Percentiles rank a stretch among this genome's conserved stretches.
Conservation (phyloP, 2,329 filamentous ascomycete species). For the Aschersonia sp. region DNA sequence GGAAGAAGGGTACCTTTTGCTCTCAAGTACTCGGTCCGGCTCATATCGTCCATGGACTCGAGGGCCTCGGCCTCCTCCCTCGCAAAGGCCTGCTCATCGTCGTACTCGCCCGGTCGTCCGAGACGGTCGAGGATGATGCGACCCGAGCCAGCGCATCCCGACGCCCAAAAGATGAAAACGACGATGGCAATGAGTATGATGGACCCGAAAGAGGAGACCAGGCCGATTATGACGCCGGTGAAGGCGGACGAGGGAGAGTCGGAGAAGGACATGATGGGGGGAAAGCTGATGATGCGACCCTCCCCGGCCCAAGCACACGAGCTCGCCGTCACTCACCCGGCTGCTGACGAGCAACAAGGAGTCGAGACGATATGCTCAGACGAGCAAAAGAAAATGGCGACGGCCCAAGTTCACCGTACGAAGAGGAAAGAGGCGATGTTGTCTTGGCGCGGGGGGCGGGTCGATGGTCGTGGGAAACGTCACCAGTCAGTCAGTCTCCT, state of each 20-base stretch:
- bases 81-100: constrained; percentile 90
- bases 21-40: constrained; percentile 78
- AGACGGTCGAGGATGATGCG: constrained; percentile 89
- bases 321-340: not conserved
- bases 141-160: constrained; percentile 53
- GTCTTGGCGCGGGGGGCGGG: no score
- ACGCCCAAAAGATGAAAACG: constrained; percentile 86
- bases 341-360: no score
- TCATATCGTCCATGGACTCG: constrained; percentile 89
- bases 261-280: constrained; percentile 12
- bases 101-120: constrained; percentile 86
- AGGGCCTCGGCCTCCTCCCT: constrained; percentile 91
- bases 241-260: constrained; percentile 29
- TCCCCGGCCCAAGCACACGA: no score
- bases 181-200: constrained; percentile 71
- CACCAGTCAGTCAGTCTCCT: no score
- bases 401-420: no score
- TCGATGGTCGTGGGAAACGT: no score
- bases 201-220: constrained; percentile 87
- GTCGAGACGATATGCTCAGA: no score
- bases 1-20: constrained; percentile 64
- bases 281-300: not conserved
- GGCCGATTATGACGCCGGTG: constrained; percentile 81
- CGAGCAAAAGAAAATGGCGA: no score
- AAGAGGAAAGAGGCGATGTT: no score